Percentiles rank a stretch among this genome's conserved stretches.
Evolutionary conservation across 1,284 basidiomycete genomes (phyloP).

Genomic region (Tausonia pullulans): DNA sequence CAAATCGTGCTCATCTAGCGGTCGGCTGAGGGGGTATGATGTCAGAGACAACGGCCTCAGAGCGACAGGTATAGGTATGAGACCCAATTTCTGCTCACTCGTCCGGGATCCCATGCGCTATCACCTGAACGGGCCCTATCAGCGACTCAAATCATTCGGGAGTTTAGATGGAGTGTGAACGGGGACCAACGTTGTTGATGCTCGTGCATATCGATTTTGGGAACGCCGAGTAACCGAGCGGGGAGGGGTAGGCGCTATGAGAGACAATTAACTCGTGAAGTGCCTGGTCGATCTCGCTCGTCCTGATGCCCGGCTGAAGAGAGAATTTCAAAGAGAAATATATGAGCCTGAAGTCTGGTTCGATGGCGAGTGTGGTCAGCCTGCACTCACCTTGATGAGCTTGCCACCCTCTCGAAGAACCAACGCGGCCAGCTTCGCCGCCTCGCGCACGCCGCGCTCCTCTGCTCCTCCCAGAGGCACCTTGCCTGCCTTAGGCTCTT

Average conservation of each 20-base stretch:
- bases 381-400: conserved; percentile 45
- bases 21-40: conserved; percentile 44
- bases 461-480: conserved; percentile 49
- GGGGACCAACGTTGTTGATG: conserved; percentile 52
- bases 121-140: conserved; percentile 29
- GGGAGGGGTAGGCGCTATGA: conserved; percentile 74
- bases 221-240: conserved; percentile 66
- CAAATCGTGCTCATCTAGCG: conserved; percentile 65
- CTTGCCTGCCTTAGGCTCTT: conserved; percentile 30
- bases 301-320: conserved; percentile 57
- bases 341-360: conserved; percentile 26
- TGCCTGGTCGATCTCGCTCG: conserved; percentile 55
- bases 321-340: conserved; percentile 5
- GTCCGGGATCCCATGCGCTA: conserved; percentile 79
- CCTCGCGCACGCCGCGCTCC: conserved; percentile 47
- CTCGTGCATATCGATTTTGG: conserved; percentile 76
- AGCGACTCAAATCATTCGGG: not conserved
- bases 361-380: conserved; percentile 11
- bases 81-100: conserved; percentile 42
- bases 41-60: not conserved
- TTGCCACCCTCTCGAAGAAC: conserved; percentile 49
- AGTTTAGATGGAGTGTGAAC: not conserved
- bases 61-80: not conserved
- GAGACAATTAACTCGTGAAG: conserved; percentile 60
- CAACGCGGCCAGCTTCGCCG: conserved; percentile 50